Conservation (phyloP, 176 grass and related monocot species). For the Aegilops sharonensis region DNA sequence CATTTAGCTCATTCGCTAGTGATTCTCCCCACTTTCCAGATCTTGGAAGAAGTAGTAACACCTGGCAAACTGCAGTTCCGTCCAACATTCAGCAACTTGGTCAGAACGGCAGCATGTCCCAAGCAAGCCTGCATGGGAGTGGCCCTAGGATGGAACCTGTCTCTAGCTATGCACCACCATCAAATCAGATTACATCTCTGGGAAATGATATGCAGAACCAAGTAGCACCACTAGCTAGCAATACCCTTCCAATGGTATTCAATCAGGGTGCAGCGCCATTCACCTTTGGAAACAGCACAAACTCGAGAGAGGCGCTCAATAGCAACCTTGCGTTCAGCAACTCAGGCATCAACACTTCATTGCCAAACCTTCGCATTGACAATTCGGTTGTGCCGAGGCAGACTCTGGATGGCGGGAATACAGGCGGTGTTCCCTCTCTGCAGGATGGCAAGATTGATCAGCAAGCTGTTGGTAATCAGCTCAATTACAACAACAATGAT, state of each 20-base stretch:
- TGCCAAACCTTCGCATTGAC: constrained; percentile 45
- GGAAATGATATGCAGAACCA: constrained; percentile 46
- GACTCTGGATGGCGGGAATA: constrained; percentile 27
- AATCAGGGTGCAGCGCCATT: constrained; percentile 35
- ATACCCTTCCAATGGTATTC: constrained; percentile 23
- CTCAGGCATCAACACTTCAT: constrained; percentile 46
- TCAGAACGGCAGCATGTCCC: constrained; percentile 43
- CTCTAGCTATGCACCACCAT: constrained; percentile 33
- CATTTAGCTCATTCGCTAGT: constrained; percentile 30
- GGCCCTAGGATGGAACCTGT: constrained; percentile 34
- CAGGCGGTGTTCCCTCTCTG: background rate
- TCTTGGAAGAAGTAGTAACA: constrained; percentile 42
- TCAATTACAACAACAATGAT: constrained; percentile 47
- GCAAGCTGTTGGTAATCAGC: constrained; percentile 12
- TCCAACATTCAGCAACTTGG: constrained; percentile 47
- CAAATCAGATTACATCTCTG: constrained; percentile 36
- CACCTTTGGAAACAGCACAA: constrained; percentile 31
- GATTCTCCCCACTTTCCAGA: constrained; percentile 46
- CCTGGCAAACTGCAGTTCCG: constrained; percentile 53
- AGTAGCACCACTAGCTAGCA: constrained; percentile 31
- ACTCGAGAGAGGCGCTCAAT: constrained; percentile 44
- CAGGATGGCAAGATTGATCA: constrained; percentile 43
- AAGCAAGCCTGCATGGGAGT: constrained; percentile 33
- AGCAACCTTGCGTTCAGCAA: constrained; percentile 36
- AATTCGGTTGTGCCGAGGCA: constrained; percentile 33